Evolutionary conservation across 139 green algal genomes (phyloP).

Genomic region (Closterium sp.): DNA sequence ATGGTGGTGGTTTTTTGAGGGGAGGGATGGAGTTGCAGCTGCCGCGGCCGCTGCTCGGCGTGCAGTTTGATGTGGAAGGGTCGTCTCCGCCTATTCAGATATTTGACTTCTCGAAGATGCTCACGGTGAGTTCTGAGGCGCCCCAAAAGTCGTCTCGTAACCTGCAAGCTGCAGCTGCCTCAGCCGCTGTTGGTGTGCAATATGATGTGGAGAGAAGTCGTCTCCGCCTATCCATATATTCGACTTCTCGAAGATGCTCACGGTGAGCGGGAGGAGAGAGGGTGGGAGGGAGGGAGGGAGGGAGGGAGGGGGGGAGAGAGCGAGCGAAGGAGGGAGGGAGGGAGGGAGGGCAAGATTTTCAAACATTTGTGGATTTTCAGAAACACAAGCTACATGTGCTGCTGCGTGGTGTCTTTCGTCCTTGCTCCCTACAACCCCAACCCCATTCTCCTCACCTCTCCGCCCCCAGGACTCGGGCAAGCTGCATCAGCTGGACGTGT

Average conservation of each 20-base stretch:
- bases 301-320: too few species aligned
- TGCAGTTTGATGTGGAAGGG: slow-evolving; percentile 19
- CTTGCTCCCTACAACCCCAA: neutral
- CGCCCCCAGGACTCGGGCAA: slow-evolving; percentile 60
- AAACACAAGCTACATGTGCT: too few species aligned
- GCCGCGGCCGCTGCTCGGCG: slow-evolving; percentile 5
- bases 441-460: neutral
- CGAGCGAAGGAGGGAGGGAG: too few species aligned
- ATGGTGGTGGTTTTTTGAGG: neutral
- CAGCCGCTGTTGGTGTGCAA: slow-evolving; percentile 16
- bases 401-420: neutral
- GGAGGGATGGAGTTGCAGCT: neutral
- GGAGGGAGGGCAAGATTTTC: too few species aligned
- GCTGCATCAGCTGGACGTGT: slow-evolving; percentile 63
- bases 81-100: slow-evolving; percentile 17
- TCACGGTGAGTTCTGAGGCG: slow-evolving; percentile 45
- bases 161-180: neutral
- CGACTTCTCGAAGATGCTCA: slow-evolving; percentile 50
- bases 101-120: slow-evolving; percentile 49
- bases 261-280: neutral
- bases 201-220: slow-evolving; percentile 16
- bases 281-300: neutral
- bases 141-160: too few species aligned
- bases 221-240: slow-evolving; percentile 13
- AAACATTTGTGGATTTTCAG: neutral